These are phyloP conservation scores for Excoecaria agallocha DNA, from an alignment of 345 rosid genomes.

Conservation along the genomic window DNA sequence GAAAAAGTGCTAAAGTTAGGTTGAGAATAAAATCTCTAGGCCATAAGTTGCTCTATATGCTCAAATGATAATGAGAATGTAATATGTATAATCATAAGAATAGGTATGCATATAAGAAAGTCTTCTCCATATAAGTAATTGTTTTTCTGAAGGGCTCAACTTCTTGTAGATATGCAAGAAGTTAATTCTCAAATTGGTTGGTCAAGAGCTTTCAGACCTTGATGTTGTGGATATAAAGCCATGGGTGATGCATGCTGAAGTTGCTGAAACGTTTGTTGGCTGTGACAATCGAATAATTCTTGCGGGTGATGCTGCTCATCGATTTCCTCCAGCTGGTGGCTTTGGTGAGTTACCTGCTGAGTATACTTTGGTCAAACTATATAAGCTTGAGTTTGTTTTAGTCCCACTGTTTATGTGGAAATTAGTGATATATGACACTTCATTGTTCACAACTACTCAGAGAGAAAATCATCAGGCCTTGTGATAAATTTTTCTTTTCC, in stretches of 20 bases:
- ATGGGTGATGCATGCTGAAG: conserved; percentile 99
- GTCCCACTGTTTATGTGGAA: neutral
- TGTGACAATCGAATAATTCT: conserved; percentile 62
- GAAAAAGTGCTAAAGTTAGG: neutral
- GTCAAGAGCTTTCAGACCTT: conserved; percentile 78
- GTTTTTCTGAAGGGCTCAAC: conserved; percentile 41
- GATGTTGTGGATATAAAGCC: conserved; percentile 80
- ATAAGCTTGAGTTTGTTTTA: neutral
- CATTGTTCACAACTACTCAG: neutral
- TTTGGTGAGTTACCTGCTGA: conserved; percentile 57
- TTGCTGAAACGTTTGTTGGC: conserved; percentile 65
- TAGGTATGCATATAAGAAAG: neutral
- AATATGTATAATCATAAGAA: conserved; percentile 1
- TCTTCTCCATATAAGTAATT: conserved; percentile 15
- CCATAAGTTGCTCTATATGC: neutral
- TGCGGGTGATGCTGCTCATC: conserved; percentile 96
- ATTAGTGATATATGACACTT: neutral
- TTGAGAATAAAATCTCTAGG: neutral
- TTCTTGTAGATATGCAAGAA: conserved; percentile 76
- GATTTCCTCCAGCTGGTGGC: conserved; percentile 97
- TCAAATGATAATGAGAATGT: neutral
- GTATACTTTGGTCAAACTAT: neutral
- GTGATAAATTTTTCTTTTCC: neutral
- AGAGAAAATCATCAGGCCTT: neutral
- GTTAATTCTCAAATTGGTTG: conserved; percentile 73